Evolutionary conservation across 2,329 filamentous ascomycete species (phyloP).

Genomic region (Fusarium falciforme): DNA sequence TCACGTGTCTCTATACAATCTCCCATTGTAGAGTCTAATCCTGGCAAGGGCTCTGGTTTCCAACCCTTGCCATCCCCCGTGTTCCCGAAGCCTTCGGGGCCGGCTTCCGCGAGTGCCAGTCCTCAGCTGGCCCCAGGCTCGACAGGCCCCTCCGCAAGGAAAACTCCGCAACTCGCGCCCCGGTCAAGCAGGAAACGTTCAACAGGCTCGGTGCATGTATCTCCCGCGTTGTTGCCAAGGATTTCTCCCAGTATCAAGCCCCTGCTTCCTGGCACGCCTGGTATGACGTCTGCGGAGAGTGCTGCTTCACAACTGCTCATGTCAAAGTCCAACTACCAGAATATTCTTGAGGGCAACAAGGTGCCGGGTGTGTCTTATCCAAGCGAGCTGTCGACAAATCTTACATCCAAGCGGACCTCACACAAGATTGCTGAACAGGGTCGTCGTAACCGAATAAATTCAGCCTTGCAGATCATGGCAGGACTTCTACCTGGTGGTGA

Average conservation of each 20-base stretch:
- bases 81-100: constrained; percentile 53
- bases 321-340: constrained; percentile 97
- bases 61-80: constrained; percentile 62
- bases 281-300: constrained; percentile 65
- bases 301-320: constrained; percentile 81
- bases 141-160: constrained; percentile 58
- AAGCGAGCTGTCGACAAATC: constrained; percentile 88
- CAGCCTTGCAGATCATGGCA: constrained; percentile 91
- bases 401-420: constrained; percentile 95
- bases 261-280: constrained; percentile 73
- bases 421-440: constrained; percentile 99
- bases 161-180: constrained; percentile 67
- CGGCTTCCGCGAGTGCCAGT: constrained; percentile 71
- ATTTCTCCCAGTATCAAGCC: constrained; percentile 97
- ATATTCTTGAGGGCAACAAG: constrained; percentile 92
- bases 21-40: constrained; percentile 50
- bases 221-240: constrained; percentile 85
- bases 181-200: constrained; percentile 78
- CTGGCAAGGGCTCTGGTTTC: constrained; percentile 63
- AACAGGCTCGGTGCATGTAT: constrained; percentile 78
- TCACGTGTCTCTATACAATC: constrained; percentile 55
- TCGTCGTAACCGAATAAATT: constrained; percentile 93
- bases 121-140: constrained; percentile 70
- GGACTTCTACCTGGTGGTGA: constrained; percentile 77
- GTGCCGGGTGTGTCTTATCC: constrained; percentile 92